Evolutionary conservation across 148 eudicot genomes (phyloP).

Genomic region (Rhododendron williamsianum): DNA sequence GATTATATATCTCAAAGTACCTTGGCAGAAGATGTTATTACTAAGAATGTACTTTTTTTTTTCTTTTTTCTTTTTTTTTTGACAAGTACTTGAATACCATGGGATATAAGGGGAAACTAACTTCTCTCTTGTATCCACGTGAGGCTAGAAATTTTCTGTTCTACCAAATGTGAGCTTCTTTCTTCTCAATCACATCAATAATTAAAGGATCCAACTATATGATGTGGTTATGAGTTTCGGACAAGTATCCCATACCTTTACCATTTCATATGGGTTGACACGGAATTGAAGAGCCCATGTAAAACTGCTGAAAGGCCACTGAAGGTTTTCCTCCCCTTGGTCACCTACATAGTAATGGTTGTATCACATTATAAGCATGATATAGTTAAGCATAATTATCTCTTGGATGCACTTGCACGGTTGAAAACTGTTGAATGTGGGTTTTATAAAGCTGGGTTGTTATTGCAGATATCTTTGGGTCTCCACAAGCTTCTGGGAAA

Average conservation of each 20-base stretch:
- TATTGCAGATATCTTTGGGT: conserved; percentile 58
- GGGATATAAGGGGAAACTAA: not conserved
- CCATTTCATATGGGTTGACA: not conserved
- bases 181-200: not conserved
- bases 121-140: not conserved
- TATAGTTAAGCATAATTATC: not conserved
- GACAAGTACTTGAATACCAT: not conserved
- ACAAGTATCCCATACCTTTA: not conserved
- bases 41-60: not conserved
- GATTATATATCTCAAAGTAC: not conserved
- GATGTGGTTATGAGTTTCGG: not conserved
- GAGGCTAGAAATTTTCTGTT: not conserved
- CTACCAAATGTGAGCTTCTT: not conserved
- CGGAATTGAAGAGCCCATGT: not conserved
- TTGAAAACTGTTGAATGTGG: not conserved
- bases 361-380: not conserved
- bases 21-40: not conserved
- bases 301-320: not conserved
- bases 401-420: not conserved
- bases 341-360: not conserved
- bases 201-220: not conserved
- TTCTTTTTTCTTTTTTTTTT: too few species aligned
- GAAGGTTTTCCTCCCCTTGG: not conserved
- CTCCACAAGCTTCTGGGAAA: conserved; percentile 61
- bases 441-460: conserved; percentile 9